Percentiles rank a stretch among this genome's conserved stretches.
Conservation (phyloP, 2,329 filamentous ascomycete species). For the Aspergillus pseudoglaucus region DNA sequence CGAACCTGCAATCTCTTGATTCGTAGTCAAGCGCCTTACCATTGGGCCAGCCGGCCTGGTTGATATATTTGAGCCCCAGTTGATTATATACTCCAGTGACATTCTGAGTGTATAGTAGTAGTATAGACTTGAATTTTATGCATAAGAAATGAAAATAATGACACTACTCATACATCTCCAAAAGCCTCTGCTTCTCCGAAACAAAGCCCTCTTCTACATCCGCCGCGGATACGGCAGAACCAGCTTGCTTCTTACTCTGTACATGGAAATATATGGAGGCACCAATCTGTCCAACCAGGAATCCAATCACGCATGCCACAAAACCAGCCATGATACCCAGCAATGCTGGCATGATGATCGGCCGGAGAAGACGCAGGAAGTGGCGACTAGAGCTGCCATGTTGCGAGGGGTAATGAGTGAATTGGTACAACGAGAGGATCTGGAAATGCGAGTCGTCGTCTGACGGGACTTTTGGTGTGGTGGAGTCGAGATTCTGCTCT, state of each 20-base stretch:
- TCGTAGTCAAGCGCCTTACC: slow-evolving; percentile 49
- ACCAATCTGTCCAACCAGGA: slow-evolving; percentile 24
- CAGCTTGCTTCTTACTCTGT: slow-evolving; percentile 1
- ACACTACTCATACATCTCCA: not conserved
- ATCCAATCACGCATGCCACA: slow-evolving; percentile 32
- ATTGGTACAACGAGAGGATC: slow-evolving; percentile 7
- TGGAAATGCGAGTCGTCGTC: not conserved
- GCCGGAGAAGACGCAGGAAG: slow-evolving; percentile 25
- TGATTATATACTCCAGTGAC: too few species aligned
- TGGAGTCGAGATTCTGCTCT: not conserved
- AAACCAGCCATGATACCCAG: slow-evolving; percentile 33
- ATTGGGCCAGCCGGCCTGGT: slow-evolving; percentile 38
- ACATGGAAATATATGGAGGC: slow-evolving; percentile 9
- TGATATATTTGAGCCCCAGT: too few species aligned
- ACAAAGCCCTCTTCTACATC: slow-evolving; percentile 7
- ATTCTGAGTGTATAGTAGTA: too few species aligned
- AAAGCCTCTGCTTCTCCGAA: slow-evolving; percentile 14
- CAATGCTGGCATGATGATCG: slow-evolving; percentile 34
- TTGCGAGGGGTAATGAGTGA: slow-evolving; percentile 14
- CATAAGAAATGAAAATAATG: not conserved
- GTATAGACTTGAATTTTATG: too few species aligned
- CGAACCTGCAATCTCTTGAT: slow-evolving; percentile 48
- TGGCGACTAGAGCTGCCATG: slow-evolving; percentile 14
- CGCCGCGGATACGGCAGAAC: not conserved
- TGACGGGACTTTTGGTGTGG: not conserved